A percentile compares a stretch with the other conserved stretches of the same genome.
These are phyloP conservation scores for Acaromyces ingoldii DNA, from an alignment of 1,284 basidiomycete species.

Conservation along the genomic window DNA sequence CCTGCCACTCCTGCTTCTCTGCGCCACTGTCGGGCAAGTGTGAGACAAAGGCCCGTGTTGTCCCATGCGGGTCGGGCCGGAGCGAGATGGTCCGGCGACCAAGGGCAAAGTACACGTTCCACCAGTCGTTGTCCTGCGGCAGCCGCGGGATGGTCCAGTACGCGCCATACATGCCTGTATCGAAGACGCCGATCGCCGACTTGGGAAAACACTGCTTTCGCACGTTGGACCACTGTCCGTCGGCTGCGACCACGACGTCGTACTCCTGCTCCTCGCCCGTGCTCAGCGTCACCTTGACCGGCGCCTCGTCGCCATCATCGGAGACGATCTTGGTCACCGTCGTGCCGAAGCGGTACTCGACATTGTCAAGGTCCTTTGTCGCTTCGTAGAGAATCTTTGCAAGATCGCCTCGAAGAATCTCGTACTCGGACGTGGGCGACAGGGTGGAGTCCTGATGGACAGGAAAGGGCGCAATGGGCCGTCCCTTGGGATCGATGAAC, in stretches of 20 bases:
- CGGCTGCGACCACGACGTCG: conserved; percentile 27
- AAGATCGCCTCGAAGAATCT: conserved; percentile 31
- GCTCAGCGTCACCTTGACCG: conserved; percentile 16
- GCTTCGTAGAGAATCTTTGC: conserved; percentile 19
- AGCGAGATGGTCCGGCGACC: conserved; percentile 5
- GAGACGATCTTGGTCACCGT: conserved; percentile 15
- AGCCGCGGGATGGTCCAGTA: conserved; percentile 21
- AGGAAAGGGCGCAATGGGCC: conserved; percentile 26
- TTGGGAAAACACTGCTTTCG: conserved; percentile 20
- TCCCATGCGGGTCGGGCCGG: conserved; percentile 28
- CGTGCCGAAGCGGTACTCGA: conserved; percentile 18
- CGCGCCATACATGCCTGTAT: conserved; percentile 11
- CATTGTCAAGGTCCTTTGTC: conserved; percentile 5
- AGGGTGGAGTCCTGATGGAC: conserved; percentile 8
- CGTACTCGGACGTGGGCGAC: conserved; percentile 19
- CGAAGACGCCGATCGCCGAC: conserved; percentile 4
- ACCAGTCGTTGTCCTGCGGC: conserved; percentile 14
- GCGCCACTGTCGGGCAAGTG: conserved; percentile 11
- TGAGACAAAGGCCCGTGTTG: conserved; percentile 11
- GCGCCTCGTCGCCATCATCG: background rate
- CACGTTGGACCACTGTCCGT: conserved; percentile 28
- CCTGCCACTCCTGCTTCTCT: conserved; percentile 11
- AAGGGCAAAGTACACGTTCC: conserved; percentile 14
- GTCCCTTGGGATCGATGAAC: conserved; percentile 33
- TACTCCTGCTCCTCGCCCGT: conserved; percentile 13